A percentile compares a stretch with the other conserved stretches of the same genome.
Conservation (phyloP, 2,329 filamentous ascomycete species). For the Scedosporium minutisporum region DNA sequence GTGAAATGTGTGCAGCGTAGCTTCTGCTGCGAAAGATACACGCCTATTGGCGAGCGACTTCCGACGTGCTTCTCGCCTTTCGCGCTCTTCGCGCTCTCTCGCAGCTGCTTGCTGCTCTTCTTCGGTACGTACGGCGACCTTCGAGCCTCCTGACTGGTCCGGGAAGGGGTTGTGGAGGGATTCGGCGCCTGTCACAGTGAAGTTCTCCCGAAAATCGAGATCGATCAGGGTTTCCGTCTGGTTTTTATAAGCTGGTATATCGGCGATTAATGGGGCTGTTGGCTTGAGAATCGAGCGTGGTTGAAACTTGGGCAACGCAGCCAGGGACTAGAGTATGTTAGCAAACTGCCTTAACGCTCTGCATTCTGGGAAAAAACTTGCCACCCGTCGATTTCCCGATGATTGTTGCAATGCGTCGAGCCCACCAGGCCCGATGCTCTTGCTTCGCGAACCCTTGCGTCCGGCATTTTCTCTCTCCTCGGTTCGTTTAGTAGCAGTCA, state of each 20-base stretch:
- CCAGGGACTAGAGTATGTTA: constrained; percentile 39
- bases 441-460: constrained; percentile 73
- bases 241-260: constrained; percentile 42
- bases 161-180: constrained; percentile 23
- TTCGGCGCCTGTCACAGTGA: constrained; percentile 23
- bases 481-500: constrained; percentile 38
- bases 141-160: constrained; percentile 32
- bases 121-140: constrained; percentile 57
- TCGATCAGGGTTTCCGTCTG: constrained; percentile 5
- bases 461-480: constrained; percentile 70
- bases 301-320: constrained; percentile 37
- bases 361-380: constrained; percentile 31
- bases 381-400: constrained; percentile 70
- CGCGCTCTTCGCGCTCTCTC: constrained; percentile 59
- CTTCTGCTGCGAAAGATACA: constrained; percentile 95
- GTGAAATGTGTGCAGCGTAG: constrained; percentile 94
- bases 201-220: constrained; percentile 3
- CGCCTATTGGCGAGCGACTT: constrained; percentile 89
- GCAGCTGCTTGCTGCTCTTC: constrained; percentile 63
- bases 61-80: constrained; percentile 76
- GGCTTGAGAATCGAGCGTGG: constrained; percentile 73
- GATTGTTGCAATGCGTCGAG: constrained; percentile 70
- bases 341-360: not conserved
- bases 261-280: constrained; percentile 55
- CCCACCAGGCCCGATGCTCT: constrained; percentile 89